Evolutionary conservation across 139 green algal species (phyloP), one percentile per base, ranked within the genome.

Genomic region (Chlamydomonas asymmetrica): DNA sequence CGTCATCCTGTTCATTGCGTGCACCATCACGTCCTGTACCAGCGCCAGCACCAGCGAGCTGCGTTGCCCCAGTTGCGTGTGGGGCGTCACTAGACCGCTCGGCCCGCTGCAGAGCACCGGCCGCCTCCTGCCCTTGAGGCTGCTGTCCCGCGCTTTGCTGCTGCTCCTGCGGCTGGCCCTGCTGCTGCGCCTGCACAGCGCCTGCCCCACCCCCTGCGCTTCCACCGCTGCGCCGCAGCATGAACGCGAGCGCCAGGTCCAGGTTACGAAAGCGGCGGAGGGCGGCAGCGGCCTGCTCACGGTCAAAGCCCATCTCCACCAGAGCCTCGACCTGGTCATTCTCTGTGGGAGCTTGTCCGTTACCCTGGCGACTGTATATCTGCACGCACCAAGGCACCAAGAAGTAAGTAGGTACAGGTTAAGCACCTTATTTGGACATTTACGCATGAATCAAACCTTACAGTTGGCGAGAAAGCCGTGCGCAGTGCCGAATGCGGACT

Each of bases 231-330:
- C n/a, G n/a, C 2, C 71, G 45, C 60, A 86, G 66, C 71, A 86
- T 45, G 20, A 69, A 49, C 5, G 64, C 66, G 2, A 85, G 68
- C 22, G 80, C 80, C 74, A 82, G 37, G 31, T 85, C 80, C 31
- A 85, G 57, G 50, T 69, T 71, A 9, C 74, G 63, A 9, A 74
- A 73, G 38, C 65, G 75, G 18, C 63, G 59, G n/a, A 86, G 54
- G 29, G 73, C 76, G 3, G 56, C 65, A 22, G 72, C 41, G 9
- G 67, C 73, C 38, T 69, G 63, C 22, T 71, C 59, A 23, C 78
- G 69, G 13, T 71, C 78, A 57, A 88, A 88, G 66, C 83, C 83
- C 81, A 83, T 86, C 35, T 75, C 71, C 54, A 76, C 66, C 41
- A 83, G 70, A 56, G 78, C 74, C 62, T 71, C 63, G 22, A 80